Conservation (phyloP, 2,329 filamentous ascomycete genomes). For the Alternaria longipes region DNA sequence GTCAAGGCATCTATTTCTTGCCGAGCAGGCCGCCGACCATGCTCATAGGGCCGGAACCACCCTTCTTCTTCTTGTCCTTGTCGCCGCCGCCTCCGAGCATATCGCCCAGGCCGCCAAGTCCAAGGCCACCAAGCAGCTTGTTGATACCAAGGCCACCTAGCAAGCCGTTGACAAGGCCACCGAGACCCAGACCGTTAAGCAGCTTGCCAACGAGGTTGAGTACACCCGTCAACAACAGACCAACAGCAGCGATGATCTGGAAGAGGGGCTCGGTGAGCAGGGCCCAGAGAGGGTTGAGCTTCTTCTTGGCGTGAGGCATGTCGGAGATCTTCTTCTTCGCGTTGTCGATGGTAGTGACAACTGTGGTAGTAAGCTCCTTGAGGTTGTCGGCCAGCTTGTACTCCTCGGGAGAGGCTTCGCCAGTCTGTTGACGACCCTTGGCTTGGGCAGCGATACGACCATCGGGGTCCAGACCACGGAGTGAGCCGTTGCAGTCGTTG, state of each 20-base stretch:
- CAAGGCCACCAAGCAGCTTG: constrained; percentile 77
- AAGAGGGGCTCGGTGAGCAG: constrained; percentile 84
- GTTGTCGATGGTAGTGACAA: constrained; percentile 84
- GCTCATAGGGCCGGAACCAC: constrained; percentile 52
- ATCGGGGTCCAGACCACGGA: constrained; percentile 88
- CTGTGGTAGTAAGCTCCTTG: constrained; percentile 83
- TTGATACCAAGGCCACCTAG: constrained; percentile 80
- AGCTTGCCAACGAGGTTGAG: constrained; percentile 84
- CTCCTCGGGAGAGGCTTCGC: constrained; percentile 83
- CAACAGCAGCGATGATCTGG: constrained; percentile 92
- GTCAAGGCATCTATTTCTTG: constrained; percentile 38
- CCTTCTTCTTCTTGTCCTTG: constrained; percentile 57
- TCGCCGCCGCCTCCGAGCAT: constrained; percentile 64
- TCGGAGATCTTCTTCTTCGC: constrained; percentile 88
- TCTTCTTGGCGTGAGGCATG: constrained; percentile 95
- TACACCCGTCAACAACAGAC: constrained; percentile 82
- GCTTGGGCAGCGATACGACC: constrained; percentile 85
- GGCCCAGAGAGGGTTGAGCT: constrained; percentile 89
- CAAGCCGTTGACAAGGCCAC: constrained; percentile 79
- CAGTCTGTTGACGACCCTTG: constrained; percentile 78
- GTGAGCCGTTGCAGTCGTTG: constrained; percentile 84
- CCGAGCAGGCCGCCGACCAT: constrained; percentile 61
- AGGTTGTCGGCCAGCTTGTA: constrained; percentile 83
- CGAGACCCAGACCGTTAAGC: constrained; percentile 82
- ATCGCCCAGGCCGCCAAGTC: constrained; percentile 64